phyloP scores from a whole-genome alignment of 2,329 filamentous ascomycete species.

The Scolecobasidium constrictum region DNA sequence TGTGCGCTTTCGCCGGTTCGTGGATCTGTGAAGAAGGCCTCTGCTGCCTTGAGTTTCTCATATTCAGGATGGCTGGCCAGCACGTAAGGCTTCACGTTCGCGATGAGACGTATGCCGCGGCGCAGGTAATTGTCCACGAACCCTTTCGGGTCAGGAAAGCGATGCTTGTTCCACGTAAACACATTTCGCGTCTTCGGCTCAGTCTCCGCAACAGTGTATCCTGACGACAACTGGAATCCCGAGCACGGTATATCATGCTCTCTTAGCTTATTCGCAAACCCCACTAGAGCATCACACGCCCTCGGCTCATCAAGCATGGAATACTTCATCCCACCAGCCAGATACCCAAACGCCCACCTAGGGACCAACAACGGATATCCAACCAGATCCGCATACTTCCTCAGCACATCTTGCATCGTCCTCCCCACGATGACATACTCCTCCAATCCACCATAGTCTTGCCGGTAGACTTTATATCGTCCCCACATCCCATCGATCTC shows the following conservation, averaged over 20 bases:
- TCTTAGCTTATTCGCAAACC: slow-evolving; percentile 50
- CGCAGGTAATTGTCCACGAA: slow-evolving; percentile 53
- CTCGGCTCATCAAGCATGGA: slow-evolving; percentile 46
- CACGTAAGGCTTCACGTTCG: slow-evolving; percentile 65
- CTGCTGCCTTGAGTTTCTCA: slow-evolving; percentile 43
- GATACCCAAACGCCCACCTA: slow-evolving; percentile 62
- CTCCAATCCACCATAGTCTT: slow-evolving; percentile 61
- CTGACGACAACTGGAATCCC: slow-evolving; percentile 61
- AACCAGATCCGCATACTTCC: slow-evolving; percentile 54
- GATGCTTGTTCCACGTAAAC: slow-evolving; percentile 59
- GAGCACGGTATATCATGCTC: slow-evolving; percentile 59
- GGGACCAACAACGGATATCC: slow-evolving; percentile 59
- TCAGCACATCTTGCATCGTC: slow-evolving; percentile 55
- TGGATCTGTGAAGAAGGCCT: slow-evolving; percentile 54
- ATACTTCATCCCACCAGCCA: slow-evolving; percentile 57
- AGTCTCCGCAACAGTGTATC: slow-evolving; percentile 57
- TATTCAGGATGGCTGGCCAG: slow-evolving; percentile 58
- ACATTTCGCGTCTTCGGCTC: slow-evolving; percentile 62
- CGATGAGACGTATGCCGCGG: slow-evolving; percentile 55
- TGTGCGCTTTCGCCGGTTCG: slow-evolving; percentile 37
- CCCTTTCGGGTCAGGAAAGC: slow-evolving; percentile 56
- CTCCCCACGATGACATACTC: slow-evolving; percentile 58
- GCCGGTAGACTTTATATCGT: slow-evolving; percentile 61
- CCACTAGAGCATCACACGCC: slow-evolving; percentile 45
- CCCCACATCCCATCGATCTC: slow-evolving; percentile 72